These are phyloP conservation scores for Anisodus acutangulus DNA, from an alignment of 257 asterid species.

Conservation along the genomic window DNA sequence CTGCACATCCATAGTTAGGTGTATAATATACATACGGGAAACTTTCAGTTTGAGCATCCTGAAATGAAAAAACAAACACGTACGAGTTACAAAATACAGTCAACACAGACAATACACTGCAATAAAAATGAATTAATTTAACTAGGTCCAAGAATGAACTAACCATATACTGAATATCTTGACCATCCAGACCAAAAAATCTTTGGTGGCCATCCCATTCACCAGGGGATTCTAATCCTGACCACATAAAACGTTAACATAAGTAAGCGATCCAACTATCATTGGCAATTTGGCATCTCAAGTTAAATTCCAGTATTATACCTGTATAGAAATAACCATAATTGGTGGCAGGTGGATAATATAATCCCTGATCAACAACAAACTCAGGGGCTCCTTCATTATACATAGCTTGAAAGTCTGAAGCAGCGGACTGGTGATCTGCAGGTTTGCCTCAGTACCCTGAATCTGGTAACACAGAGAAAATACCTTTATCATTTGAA, in stretches of 20 bases:
- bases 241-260: conserved; percentile 12
- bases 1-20: conserved; percentile 71
- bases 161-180: conserved; percentile 65
- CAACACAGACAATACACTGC: not conserved
- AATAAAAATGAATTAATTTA: not conserved
- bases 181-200: conserved; percentile 71
- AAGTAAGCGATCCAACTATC: not conserved
- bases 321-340: conserved; percentile 85
- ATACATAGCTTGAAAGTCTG: conserved; percentile 68
- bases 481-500: not conserved
- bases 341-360: conserved; percentile 70
- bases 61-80: conserved; percentile 28
- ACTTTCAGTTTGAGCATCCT: conserved; percentile 76
- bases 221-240: conserved; percentile 78
- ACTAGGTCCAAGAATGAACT: conserved; percentile 37
- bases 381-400: conserved; percentile 75
- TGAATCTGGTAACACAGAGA: conserved; percentile 49
- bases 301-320: conserved; percentile 31
- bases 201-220: conserved; percentile 76
- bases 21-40: conserved; percentile 64
- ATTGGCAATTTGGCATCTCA: conserved; percentile 8
- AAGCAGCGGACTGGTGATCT: conserved; percentile 41
- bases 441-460: conserved; percentile 52
- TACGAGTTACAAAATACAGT: conserved; percentile 9
- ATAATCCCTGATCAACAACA: conserved; percentile 69